Evolutionary conservation across 192 early-diverging fungal genomes (phyloP), one percentile per base, ranked within the genome.

Genomic region (Coemansia sp.): DNA sequence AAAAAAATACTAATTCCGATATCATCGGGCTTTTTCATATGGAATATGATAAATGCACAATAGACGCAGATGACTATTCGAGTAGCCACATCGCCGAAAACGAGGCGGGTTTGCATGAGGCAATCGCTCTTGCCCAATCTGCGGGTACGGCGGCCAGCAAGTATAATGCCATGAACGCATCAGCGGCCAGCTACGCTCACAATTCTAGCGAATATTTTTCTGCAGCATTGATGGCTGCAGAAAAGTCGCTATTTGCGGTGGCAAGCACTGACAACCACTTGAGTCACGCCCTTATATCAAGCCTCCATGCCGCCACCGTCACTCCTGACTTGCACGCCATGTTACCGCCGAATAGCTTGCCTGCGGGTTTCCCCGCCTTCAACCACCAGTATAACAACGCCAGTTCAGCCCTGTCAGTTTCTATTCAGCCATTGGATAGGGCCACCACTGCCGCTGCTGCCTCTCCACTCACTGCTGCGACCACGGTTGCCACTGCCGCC

Each of bases 261-360:
- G 60, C 68, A 25, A 38, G 35, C 52, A 54, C 53, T 33, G 55
- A 60, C 42, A 49, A 43, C 35, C 60, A 50, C 44, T 69, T 58
- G 67, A 63, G 58, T 46, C 68, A 56, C 50, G 64, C 64, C 48
- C 47, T 63, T 58, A 47, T 56, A 77, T 67, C 74, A 77, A 77
- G 74, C 74, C 74, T 50, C 74, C 51, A 62, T 64, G 40, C 56
- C 68, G 74, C 74, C 74, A 77, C 74, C 21, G 52, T 16, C 74
- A 77, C 52, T 77, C 54, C 64, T 64, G 67, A 77, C 67, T 64
- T 71, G 54, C 48, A 62, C 68, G 67, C 74, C 74, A 77, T 62
- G 64, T 32, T 64, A 43, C 47, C 54, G 47, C 58, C 61, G 48
- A 69, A 62, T 68, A 65, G 35, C 25, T 42, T 68, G 43, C 54